Evolutionary conservation across 2,329 filamentous ascomycete genomes (phyloP).

Genomic region (Chalaropsis thielavioides): DNA sequence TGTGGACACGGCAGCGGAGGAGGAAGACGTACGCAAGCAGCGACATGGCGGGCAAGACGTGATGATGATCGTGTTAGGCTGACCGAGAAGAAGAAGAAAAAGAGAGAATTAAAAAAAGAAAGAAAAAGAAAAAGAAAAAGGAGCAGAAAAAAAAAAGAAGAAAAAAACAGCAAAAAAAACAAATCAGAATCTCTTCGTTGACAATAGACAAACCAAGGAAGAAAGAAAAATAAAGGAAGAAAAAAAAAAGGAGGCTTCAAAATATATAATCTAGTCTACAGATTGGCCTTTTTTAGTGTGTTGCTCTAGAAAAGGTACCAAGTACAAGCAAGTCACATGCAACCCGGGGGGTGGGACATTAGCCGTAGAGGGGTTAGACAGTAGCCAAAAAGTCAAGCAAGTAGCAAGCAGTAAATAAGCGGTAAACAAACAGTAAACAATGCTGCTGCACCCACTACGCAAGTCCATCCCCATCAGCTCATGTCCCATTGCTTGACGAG

Average conservation of each 20-base stretch:
- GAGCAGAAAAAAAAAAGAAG: neutral
- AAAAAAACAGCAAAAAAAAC: conserved; percentile 5
- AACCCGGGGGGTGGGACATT: neutral
- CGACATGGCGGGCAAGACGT: conserved; percentile 10
- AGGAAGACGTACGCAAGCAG: conserved; percentile 15
- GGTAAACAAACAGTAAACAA: too few relatives aligned
- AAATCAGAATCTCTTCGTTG: conserved; percentile 2
- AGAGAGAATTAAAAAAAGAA: conserved; percentile 5
- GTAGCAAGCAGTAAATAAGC: too few relatives aligned
- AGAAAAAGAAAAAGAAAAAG: neutral
- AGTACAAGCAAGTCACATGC: neutral
- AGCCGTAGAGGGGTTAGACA: too few relatives aligned
- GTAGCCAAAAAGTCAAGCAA: too few relatives aligned
- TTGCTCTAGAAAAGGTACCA: neutral
- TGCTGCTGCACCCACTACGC: too few relatives aligned
- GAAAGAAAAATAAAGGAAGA: neutral
- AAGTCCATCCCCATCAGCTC: neutral
- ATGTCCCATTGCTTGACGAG: neutral
- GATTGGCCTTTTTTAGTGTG: neutral
- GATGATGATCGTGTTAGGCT: neutral
- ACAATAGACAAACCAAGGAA: neutral
- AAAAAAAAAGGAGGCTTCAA: conserved; percentile 4
- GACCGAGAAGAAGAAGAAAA: conserved; percentile 1
- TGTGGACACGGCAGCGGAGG: neutral
- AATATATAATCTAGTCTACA: neutral